phyloP scores from a whole-genome alignment of 2,329 filamentous ascomycete genomes.

The Aspergillus terreus region DNA sequence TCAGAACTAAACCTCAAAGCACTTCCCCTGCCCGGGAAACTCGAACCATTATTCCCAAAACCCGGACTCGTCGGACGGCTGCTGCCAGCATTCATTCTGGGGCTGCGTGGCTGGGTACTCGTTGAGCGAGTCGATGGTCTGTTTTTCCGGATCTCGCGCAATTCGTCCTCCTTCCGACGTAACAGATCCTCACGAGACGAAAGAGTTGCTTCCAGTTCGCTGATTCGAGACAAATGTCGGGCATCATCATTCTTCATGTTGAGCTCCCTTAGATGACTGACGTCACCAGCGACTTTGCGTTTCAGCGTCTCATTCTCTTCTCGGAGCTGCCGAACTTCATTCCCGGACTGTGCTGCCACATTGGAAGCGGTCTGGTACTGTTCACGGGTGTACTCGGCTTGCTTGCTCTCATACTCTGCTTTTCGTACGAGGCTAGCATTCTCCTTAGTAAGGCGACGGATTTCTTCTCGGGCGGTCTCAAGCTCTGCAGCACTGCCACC shows the following conservation, averaged over 20 bases:
- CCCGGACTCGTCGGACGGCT: conserved; percentile 42
- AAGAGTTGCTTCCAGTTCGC: conserved; percentile 36
- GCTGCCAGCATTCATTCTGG: conserved; percentile 30
- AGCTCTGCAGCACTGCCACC: conserved; percentile 40
- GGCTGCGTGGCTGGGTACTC: conserved; percentile 41
- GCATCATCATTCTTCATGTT: conserved; percentile 32
- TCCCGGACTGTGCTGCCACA: conserved; percentile 39
- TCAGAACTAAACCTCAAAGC: conserved; percentile 38
- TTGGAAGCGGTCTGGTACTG: conserved; percentile 47
- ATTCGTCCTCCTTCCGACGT: conserved; percentile 42
- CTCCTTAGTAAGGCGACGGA: conserved; percentile 33
- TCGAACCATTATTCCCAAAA: conserved; percentile 29
- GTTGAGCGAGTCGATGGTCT: conserved; percentile 41
- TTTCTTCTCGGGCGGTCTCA: conserved; percentile 39
- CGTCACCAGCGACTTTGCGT: conserved; percentile 35
- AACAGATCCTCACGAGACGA: conserved; percentile 37
- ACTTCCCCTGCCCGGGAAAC: conserved; percentile 31
- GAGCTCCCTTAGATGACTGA: conserved; percentile 35
- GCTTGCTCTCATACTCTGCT: conserved; percentile 39
- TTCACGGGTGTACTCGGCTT: conserved; percentile 44
- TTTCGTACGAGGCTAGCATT: conserved; percentile 34
- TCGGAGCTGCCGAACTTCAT: conserved; percentile 35
- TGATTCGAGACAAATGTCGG: conserved; percentile 34
- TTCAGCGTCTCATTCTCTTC: conserved; percentile 35
- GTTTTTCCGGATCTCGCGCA: conserved; percentile 42